Base-by-base conservation (phyloP, 2,329 filamentous ascomycete species). In the Westerdykella sp. region DNA sequence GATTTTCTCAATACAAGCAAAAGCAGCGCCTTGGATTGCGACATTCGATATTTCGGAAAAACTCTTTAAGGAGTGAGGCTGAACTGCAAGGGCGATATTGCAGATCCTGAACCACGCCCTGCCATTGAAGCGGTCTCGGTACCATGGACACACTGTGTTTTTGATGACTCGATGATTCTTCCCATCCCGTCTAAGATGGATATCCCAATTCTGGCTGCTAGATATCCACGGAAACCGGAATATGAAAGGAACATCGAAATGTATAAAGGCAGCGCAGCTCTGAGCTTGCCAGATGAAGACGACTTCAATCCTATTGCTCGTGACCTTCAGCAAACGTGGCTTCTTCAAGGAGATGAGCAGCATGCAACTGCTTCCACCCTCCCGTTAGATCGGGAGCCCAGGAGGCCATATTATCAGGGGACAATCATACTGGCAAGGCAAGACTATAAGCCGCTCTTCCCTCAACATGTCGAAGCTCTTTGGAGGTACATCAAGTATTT, bases 31-130 rank as follows among this genome's bases (percentile, higher is more conserved):
- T 7, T 36, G 30, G 15, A 4, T 13, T 35, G 2, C 11, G 39
- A 41, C 22, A 41, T 41, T 13, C 30, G 39, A 13, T 39, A 28
- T 22, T 35, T 34, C 16, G 32, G 31, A n/a, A 34, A 32, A 22
- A 39, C 31, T 15, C 25, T 50, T 22, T 28, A 44, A 21, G 47
- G 41, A 13, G 47, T 50, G 10, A 38, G 34, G 21, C 42, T 50
- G 41, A 50, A 50, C 28, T 47, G 47, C 39, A 13, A 32, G 13
- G 45, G 39, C 9, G 41, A 48, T 18, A 28, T 28, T 9, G 25
- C 25, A 12, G 25, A 28, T 3, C 25, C 25, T 9, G 25, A 37
- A 38, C 16, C 31, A 7, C 44, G 40, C 14, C 43, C 37, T 11
- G 13, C 37, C 12, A 45, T 42, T 34, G 43, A 47, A 32, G 38